A percentile compares a stretch with the other conserved stretches of the same genome.
phyloP scores from a whole-genome alignment of 331 rosid genomes.

The Prunus yedoensis region DNA sequence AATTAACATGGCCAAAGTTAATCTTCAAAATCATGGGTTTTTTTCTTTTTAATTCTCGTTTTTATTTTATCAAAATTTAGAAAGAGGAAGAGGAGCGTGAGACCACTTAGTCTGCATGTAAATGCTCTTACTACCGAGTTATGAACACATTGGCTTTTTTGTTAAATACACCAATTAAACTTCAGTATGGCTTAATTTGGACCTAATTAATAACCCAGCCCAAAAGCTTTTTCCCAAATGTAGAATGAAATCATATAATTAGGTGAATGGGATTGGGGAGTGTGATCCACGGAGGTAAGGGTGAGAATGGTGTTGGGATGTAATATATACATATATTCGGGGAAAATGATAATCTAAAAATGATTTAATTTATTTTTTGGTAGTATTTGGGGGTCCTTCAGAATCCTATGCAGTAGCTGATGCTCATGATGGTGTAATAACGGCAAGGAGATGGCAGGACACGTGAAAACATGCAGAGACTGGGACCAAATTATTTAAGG shows the following conservation, averaged over 20 bases:
- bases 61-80: too few relatives aligned
- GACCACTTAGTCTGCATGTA: too few relatives aligned
- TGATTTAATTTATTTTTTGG: not conserved
- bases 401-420: slow-evolving; percentile 56
- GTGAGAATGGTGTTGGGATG: slow-evolving; percentile 20
- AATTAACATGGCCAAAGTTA: too few relatives aligned
- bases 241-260: not conserved
- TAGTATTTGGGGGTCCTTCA: slow-evolving; percentile 26
- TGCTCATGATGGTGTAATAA: slow-evolving; percentile 47
- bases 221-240: too few relatives aligned
- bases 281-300: slow-evolving; percentile 14
- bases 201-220: not conserved
- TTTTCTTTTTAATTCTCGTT: too few relatives aligned
- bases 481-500: slow-evolving; percentile 46
- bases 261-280: slow-evolving; percentile 4
- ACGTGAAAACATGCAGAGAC: slow-evolving; percentile 49
- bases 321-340: not conserved
- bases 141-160: too few relatives aligned
- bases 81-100: fast-evolving
- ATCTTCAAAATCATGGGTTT: too few relatives aligned
- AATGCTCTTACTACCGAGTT: too few relatives aligned
- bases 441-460: slow-evolving; percentile 53
- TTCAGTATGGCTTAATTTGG: too few relatives aligned
- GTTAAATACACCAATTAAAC: too few relatives aligned
- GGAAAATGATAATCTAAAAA: slow-evolving; percentile 13